phyloP scores from a whole-genome alignment of 163 green algal species.

The Coccomyxa subellipsoidea region DNA sequence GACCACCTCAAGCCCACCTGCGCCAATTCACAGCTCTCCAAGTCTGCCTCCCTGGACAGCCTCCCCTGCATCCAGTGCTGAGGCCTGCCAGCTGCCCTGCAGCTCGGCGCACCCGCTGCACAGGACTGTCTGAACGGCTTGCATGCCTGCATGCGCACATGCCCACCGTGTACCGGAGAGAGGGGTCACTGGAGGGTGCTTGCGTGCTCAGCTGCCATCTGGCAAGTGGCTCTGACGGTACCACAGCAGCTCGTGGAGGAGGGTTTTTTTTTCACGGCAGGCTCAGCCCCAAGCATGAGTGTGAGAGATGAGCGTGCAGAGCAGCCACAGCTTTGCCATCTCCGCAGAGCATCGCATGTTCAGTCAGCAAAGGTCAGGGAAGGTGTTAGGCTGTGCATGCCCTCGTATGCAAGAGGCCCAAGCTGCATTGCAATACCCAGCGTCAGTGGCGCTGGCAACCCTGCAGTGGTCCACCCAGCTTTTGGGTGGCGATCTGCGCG shows the following conservation, averaged over 20 bases:
- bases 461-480: too few species aligned
- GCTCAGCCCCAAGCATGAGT: not conserved
- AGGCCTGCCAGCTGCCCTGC: not conserved
- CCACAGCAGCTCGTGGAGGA: too few species aligned
- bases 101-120: too few species aligned
- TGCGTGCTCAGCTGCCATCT: too few species aligned
- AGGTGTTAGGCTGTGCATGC: not conserved
- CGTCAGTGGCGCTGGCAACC: too few species aligned
- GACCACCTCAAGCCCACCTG: conserved; percentile 22
- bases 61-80: conserved; percentile 4
- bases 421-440: not conserved
- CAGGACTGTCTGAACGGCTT: too few species aligned
- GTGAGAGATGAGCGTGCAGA: not conserved
- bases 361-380: not conserved
- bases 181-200: too few species aligned
- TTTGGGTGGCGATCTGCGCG: not conserved
- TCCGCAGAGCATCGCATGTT: not conserved
- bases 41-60: not conserved
- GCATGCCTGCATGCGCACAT: too few species aligned
- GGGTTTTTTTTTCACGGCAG: too few species aligned
- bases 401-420: not conserved
- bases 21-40: not conserved
- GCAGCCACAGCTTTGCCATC: not conserved
- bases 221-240: too few species aligned
- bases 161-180: too few species aligned